These are phyloP conservation scores for Marchantia paleacea DNA, from an alignment of 225 moss, liverwort and hornwort species.

Conservation along the genomic window DNA sequence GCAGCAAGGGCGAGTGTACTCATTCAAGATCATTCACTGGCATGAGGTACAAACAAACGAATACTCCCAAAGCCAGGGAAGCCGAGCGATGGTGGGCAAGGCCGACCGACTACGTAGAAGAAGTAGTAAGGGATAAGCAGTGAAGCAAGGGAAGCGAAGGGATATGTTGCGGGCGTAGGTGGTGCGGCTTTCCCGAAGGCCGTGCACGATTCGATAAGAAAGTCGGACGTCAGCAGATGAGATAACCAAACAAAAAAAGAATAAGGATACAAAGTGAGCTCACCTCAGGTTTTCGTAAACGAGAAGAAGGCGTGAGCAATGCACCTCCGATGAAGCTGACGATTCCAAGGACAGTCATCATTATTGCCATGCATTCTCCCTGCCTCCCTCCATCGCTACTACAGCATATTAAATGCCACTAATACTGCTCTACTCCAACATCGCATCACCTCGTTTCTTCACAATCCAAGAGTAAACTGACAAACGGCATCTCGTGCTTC, in stretches of 20 bases:
- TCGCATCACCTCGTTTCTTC: too few species aligned
- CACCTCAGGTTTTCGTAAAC: constrained; percentile 22
- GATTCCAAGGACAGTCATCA: constrained; percentile 24
- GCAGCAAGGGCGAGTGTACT: neutral
- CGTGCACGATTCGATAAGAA: constrained; percentile 24
- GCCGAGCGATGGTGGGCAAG: neutral
- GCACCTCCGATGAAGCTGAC: constrained; percentile 20
- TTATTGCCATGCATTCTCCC: neutral
- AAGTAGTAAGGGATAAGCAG: neutral
- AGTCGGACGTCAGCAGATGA: constrained; percentile 19
- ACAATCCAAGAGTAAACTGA: too few species aligned
- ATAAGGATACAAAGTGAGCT: constrained; percentile 25
- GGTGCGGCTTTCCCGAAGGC: constrained; percentile 30
- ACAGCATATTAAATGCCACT: too few species aligned
- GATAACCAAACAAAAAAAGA: constrained; percentile 6
- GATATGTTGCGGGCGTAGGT: constrained; percentile 21
- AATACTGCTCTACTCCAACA: too few species aligned
- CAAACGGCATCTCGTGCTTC: too few species aligned
- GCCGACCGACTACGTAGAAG: neutral
- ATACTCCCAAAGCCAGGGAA: neutral
- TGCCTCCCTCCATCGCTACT: neutral
- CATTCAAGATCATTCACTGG: neutral
- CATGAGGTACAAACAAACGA: neutral
- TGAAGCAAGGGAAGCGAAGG: neutral
- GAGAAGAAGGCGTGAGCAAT: constrained; percentile 30